phyloP scores from a whole-genome alignment of 2,329 filamentous ascomycete species.

The Spiromastix sp. region DNA sequence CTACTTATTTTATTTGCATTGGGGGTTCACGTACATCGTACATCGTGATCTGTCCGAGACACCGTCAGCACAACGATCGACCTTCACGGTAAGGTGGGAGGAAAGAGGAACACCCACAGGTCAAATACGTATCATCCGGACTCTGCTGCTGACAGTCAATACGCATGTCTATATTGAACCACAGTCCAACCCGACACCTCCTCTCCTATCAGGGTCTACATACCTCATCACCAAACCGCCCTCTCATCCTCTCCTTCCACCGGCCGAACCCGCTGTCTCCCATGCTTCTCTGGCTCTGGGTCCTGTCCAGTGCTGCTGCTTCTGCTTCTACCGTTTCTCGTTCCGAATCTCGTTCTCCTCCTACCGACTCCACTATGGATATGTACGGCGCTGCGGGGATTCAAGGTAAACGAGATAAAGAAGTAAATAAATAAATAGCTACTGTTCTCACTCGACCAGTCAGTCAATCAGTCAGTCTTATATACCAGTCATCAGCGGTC shows the following conservation, averaged over 20 bases:
- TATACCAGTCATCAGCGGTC: no score
- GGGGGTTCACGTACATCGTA: constrained; percentile 46
- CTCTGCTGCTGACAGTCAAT: constrained; percentile 30
- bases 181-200: neutral
- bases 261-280: constrained; percentile 19
- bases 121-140: constrained; percentile 60
- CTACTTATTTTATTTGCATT: neutral
- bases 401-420: no score
- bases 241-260: constrained; percentile 27
- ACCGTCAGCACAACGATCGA: constrained; percentile 7
- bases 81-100: neutral
- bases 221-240: constrained; percentile 27
- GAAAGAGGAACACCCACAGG: constrained; percentile 45
- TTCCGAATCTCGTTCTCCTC: no score
- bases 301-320: no score
- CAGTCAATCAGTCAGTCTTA: no score
- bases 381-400: no score
- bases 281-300: no score
- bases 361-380: no score
- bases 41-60: constrained; percentile 46
- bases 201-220: constrained; percentile 10
- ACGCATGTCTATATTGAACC: constrained; percentile 3
- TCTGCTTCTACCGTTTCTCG: no score
- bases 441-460: no score
- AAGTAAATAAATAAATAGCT: no score